A percentile compares a stretch with the other conserved stretches of the same genome.
Conservation (phyloP, 208 protist species). For the Trichomonas tenax region DNA sequence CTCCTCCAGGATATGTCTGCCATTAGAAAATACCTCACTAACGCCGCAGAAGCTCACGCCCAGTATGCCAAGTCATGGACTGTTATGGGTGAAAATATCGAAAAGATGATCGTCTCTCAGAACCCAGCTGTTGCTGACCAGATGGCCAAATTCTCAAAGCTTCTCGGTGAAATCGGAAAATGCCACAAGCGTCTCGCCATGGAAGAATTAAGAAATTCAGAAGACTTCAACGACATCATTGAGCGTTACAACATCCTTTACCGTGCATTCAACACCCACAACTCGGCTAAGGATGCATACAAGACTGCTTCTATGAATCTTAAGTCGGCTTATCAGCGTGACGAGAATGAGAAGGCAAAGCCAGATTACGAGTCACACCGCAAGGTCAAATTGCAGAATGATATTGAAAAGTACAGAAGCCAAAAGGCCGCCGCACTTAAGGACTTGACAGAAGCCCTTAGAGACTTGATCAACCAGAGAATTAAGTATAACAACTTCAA, state of each 20-base stretch:
- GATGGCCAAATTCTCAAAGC: neutral
- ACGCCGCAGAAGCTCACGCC: neutral
- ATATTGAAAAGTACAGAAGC: neutral
- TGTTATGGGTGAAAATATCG: neutral
- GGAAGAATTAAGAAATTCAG: neutral
- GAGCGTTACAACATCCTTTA: neutral
- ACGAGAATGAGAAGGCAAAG: neutral
- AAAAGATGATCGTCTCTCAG: neutral
- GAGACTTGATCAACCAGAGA: neutral
- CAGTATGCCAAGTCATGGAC: neutral
- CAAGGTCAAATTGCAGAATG: neutral
- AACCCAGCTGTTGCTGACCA: neutral
- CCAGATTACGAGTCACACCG: neutral
- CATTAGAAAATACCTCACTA: neutral
- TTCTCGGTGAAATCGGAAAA: neutral
- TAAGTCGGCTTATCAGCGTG: neutral
- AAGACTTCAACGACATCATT: conserved; percentile 6
- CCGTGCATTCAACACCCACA: neutral
- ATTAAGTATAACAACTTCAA: neutral
- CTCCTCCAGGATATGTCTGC: neutral
- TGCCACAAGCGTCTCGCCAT: neutral
- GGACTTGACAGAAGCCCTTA: neutral
- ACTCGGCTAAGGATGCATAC: neutral
- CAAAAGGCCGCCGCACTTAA: neutral
- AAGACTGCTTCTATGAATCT: neutral